These are phyloP conservation scores for Corylus americana DNA, from an alignment of 306 rosid species.

Conservation along the genomic window DNA sequence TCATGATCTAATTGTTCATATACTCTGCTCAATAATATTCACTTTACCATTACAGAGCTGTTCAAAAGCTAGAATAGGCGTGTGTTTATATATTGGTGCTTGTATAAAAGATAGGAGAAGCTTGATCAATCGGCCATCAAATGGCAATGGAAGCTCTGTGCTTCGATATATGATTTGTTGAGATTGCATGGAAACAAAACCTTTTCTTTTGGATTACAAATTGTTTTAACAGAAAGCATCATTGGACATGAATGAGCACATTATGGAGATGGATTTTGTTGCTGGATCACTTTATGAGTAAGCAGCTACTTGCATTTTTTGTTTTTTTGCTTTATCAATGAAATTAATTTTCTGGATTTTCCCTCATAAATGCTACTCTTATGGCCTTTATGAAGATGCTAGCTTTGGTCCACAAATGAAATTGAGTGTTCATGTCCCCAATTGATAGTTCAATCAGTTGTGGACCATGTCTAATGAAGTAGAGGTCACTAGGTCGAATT, in stretches of 20 bases:
- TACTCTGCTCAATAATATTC: constrained; percentile 22
- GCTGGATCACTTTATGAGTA: background rate
- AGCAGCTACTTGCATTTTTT: background rate
- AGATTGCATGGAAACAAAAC: background rate
- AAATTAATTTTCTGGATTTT: background rate
- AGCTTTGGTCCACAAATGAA: too few relatives aligned
- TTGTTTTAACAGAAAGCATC: background rate
- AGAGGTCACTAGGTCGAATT: too few relatives aligned
- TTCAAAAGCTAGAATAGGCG: constrained; percentile 14
- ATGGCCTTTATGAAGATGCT: too few relatives aligned
- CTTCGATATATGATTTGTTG: background rate
- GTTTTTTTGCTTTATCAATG: too few relatives aligned
- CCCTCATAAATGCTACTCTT: background rate
- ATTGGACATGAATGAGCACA: background rate
- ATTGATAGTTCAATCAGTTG: too few relatives aligned
- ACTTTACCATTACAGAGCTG: constrained; percentile 27
- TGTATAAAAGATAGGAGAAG: constrained; percentile 27
- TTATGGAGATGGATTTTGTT: background rate
- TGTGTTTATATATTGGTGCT: constrained; percentile 23
- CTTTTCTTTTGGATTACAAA: background rate
- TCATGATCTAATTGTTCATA: constrained; percentile 45
- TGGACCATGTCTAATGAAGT: too few relatives aligned
- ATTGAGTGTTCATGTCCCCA: too few relatives aligned
- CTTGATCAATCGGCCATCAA: constrained; percentile 18
- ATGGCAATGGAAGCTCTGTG: background rate